phyloP scores from a whole-genome alignment of 768 basidiomycete genomes.

The Leccinellum albellum region DNA sequence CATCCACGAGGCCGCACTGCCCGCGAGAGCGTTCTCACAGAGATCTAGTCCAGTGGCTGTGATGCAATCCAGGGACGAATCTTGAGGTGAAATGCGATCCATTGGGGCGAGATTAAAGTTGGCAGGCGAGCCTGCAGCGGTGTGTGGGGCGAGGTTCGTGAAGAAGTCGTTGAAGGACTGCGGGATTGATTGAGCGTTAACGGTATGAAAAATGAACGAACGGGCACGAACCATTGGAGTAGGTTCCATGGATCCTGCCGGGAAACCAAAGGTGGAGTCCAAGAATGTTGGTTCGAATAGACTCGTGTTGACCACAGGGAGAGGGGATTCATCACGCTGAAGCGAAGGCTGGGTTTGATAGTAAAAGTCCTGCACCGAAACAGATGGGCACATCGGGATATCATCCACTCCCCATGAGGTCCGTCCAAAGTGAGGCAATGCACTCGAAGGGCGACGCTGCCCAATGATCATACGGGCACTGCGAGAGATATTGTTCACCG shows the following conservation, averaged over 20 bases:
- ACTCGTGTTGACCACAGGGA: constrained; percentile 47
- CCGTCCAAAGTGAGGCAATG: constrained; percentile 34
- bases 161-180: constrained; percentile 27
- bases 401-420: constrained; percentile 27
- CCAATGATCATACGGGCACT: constrained; percentile 40
- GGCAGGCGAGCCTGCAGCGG: constrained; percentile 4
- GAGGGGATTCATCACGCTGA: constrained; percentile 43
- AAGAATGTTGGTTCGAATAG: constrained; percentile 46
- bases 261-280: constrained; percentile 27
- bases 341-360: constrained; percentile 21
- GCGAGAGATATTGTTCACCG: constrained; percentile 42
- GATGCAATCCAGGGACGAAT: constrained; percentile 10
- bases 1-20: constrained; percentile 7
- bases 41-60: constrained; percentile 10
- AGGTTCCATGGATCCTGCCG: constrained; percentile 8
- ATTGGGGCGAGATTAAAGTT: constrained; percentile 23
- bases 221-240: constrained; percentile 11
- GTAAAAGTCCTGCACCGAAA: constrained; percentile 1
- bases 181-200: neutral
- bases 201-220: fast-evolving
- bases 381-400: constrained; percentile 22
- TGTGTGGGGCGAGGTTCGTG: constrained; percentile 21
- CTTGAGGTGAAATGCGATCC: constrained; percentile 25
- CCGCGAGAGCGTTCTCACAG: neutral
- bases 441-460: constrained; percentile 49